phyloP scores from a whole-genome alignment of 305 asterid species.

The Euphrasia arctica region DNA sequence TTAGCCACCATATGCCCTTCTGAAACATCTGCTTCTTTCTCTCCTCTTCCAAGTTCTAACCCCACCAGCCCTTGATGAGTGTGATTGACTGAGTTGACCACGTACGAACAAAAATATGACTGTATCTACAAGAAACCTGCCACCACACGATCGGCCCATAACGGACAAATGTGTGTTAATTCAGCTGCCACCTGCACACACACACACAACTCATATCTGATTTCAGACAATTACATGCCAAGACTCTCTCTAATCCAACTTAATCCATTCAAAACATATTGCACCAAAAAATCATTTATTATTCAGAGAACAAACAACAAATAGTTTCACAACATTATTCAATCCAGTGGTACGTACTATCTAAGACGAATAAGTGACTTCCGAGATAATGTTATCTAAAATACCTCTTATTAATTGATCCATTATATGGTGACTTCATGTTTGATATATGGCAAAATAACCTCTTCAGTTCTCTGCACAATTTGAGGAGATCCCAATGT shows the following conservation, averaged over 20 bases:
- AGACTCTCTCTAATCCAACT: background rate
- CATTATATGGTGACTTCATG: conserved; percentile 41
- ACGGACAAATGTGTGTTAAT: conserved; percentile 2
- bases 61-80: too few species aligned
- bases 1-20: too few species aligned
- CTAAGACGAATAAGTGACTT: conserved; percentile 15
- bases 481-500: conserved; percentile 50
- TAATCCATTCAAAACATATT: too few species aligned
- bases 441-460: conserved; percentile 69
- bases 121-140: too few species aligned
- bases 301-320: background rate
- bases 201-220: conserved; percentile 31
- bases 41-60: too few species aligned
- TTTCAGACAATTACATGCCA: conserved; percentile 24
- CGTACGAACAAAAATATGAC: too few species aligned
- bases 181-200: conserved; percentile 65
- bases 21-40: too few species aligned
- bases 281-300: too few species aligned
- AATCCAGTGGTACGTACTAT: background rate
- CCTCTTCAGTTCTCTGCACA: conserved; percentile 46
- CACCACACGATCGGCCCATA: too few species aligned
- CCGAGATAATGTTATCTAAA: conserved; percentile 12
- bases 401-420: conserved; percentile 64
- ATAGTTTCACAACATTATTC: background rate
- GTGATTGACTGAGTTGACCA: too few species aligned